These are phyloP conservation scores for Exidia glandulosa DNA, from an alignment of 768 basidiomycete genomes.

Conservation along the genomic window DNA sequence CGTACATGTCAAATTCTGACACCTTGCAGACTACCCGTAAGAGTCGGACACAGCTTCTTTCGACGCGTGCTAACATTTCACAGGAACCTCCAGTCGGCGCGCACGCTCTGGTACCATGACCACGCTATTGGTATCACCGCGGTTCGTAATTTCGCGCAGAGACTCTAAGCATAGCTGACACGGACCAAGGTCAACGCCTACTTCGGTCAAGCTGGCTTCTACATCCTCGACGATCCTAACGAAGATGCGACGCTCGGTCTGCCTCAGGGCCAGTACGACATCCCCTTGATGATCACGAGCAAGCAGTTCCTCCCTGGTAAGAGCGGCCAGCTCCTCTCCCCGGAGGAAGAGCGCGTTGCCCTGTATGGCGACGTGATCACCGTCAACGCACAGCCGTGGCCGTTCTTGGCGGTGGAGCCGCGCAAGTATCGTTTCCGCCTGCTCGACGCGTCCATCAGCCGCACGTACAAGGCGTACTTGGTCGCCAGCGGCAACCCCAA, in stretches of 20 bases:
- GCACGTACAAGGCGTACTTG: neutral
- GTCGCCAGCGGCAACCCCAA: neutral
- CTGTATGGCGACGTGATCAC: neutral
- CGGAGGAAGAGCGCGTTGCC: neutral
- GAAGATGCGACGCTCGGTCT: neutral
- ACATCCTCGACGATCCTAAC: neutral
- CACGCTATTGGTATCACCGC: neutral
- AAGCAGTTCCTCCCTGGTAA: neutral
- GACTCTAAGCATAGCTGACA: neutral
- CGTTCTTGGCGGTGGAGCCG: neutral
- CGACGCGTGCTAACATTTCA: neutral
- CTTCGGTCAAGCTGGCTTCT: neutral
- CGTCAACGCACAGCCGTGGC: neutral
- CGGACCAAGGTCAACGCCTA: neutral
- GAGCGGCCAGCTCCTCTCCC: neutral
- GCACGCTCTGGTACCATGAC: neutral
- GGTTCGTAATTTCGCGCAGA: neutral
- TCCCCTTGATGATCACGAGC: neutral
- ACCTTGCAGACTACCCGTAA: too few relatives aligned
- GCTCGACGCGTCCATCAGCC: neutral
- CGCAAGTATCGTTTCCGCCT: slow-evolving; percentile 1
- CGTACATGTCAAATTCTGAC: neutral
- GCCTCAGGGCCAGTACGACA: neutral
- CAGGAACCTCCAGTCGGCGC: neutral
- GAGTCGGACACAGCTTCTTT: neutral